These are phyloP conservation scores for Nephelium lappaceum DNA, from an alignment of 345 rosid species.

Conservation along the genomic window DNA sequence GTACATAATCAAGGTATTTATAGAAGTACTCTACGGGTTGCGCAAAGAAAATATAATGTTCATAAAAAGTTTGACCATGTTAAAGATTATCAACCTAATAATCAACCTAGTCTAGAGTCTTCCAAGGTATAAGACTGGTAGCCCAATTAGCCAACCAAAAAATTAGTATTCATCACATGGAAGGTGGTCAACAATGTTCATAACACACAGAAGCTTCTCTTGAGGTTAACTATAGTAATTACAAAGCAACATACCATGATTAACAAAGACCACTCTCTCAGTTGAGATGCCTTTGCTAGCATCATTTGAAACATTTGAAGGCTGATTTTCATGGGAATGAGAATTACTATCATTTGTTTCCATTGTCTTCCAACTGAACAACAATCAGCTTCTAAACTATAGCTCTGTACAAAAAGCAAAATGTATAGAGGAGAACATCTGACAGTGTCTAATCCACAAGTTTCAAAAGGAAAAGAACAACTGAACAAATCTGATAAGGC, in stretches of 20 bases:
- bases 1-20: background rate
- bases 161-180: background rate
- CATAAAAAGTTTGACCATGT: background rate
- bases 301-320: conserved; percentile 9
- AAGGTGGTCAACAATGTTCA: background rate
- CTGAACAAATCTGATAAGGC: background rate
- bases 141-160: background rate
- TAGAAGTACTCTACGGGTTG: background rate
- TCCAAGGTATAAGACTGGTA: background rate
- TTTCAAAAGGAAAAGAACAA: background rate
- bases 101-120: background rate
- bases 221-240: conserved; percentile 2
- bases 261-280: conserved; percentile 28
- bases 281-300: conserved; percentile 19
- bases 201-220: background rate
- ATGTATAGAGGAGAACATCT: conserved; percentile 3
- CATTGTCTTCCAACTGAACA: conserved; percentile 25
- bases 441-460: background rate
- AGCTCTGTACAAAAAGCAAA: background rate
- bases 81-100: background rate
- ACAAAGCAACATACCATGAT: conserved; percentile 28
- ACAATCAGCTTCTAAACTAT: conserved; percentile 25
- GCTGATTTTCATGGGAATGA: conserved; percentile 23
- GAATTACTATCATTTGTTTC: conserved; percentile 27
- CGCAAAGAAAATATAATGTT: background rate